Conservation (phyloP, 2,329 filamentous ascomycete genomes). For the Aspergillus niger region DNA sequence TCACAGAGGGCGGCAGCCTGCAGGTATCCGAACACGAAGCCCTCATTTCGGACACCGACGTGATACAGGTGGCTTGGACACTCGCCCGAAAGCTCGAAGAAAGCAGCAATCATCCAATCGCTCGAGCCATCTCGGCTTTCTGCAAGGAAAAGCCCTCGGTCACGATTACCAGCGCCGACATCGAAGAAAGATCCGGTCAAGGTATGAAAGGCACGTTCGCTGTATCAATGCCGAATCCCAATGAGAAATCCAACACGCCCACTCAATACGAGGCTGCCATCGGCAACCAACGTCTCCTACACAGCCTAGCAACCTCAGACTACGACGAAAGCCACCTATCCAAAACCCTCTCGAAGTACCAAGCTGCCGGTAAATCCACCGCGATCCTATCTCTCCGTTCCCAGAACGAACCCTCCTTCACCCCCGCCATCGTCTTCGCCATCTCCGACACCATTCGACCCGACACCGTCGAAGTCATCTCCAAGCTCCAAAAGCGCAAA, state of each 20-base stretch:
- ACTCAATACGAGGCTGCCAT: conserved; percentile 52
- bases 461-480: conserved; percentile 68
- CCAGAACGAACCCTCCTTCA: conserved; percentile 27
- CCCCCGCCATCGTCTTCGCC: conserved; percentile 67
- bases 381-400: conserved; percentile 45
- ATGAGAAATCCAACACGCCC: conserved; percentile 16
- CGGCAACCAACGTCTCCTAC: conserved; percentile 59
- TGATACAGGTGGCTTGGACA: conserved; percentile 46
- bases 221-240: conserved; percentile 26
- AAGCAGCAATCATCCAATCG: conserved; percentile 62
- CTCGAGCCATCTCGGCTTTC: conserved; percentile 56
- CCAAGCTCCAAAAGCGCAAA: conserved; percentile 63
- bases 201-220: conserved; percentile 58
- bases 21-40: conserved; percentile 56
- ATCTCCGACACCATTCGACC: conserved; percentile 79
- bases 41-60: conserved; percentile 35
- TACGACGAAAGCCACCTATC: conserved; percentile 37
- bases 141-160: conserved; percentile 39
- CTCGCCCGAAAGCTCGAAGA: conserved; percentile 57
- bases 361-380: conserved; percentile 47
- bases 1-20: conserved; percentile 67
- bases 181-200: conserved; percentile 60
- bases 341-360: conserved; percentile 40
- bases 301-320: conserved; percentile 32
- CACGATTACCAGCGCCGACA: conserved; percentile 36